phyloP scores from a whole-genome alignment of 805 yeast genomes.

The Sugiyamaella qingdaonensis region DNA sequence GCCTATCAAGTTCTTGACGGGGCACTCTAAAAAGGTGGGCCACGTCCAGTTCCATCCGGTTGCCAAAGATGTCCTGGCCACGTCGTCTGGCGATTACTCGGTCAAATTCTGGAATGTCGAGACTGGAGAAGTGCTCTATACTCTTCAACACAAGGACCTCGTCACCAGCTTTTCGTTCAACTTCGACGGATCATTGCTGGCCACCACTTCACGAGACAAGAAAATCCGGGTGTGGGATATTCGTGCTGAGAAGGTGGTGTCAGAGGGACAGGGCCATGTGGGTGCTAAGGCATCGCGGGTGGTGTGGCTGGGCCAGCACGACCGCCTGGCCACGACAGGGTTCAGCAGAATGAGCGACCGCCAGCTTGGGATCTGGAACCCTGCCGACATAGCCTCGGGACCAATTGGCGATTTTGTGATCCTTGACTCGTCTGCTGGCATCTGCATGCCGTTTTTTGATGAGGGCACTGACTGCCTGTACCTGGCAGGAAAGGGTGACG shows the following conservation, averaged over 20 bases:
- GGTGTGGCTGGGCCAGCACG: conserved; percentile 83
- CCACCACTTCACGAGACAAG: conserved; percentile 89
- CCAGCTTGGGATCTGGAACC: conserved; percentile 92
- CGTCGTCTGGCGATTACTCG: conserved; percentile 85
- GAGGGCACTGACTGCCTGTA: conserved; percentile 73
- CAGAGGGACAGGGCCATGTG: conserved; percentile 84
- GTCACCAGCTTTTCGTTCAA: conserved; percentile 92
- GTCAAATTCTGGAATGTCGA: conserved; percentile 89
- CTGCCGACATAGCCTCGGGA: conserved; percentile 66
- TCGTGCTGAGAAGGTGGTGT: conserved; percentile 63
- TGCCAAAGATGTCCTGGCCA: conserved; percentile 80
- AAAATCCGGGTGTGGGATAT: conserved; percentile 89
- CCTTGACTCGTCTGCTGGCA: conserved; percentile 89
- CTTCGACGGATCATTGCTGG: conserved; percentile 81
- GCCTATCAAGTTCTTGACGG: conserved; percentile 67
- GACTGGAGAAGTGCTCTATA: conserved; percentile 62
- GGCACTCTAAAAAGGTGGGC: conserved; percentile 94
- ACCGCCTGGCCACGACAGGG: conserved; percentile 89
- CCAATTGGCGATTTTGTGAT: conserved; percentile 86
- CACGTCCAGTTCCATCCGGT: conserved; percentile 87
- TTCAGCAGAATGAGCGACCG: conserved; percentile 90
- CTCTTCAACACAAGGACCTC: conserved; percentile 81
- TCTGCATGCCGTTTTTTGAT: conserved; percentile 87
- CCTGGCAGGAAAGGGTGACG: conserved; percentile 97
- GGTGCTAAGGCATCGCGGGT: conserved; percentile 92